Percentiles rank a stretch among this genome's conserved stretches.
phyloP scores from a whole-genome alignment of 345 rosid genomes.

The Populus pruinosa region DNA sequence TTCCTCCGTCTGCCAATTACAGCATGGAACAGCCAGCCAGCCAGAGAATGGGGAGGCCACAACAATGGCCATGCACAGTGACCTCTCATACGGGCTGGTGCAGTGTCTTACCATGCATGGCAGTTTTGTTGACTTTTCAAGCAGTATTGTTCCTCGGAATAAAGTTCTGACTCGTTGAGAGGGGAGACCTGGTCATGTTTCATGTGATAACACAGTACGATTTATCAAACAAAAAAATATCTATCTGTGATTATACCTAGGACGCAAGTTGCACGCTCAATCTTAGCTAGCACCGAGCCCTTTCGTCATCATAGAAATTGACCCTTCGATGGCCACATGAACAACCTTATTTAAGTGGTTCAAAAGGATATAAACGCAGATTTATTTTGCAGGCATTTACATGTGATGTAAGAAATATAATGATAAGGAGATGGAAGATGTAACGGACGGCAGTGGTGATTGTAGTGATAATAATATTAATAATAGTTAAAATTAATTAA shows the following conservation, averaged over 20 bases:
- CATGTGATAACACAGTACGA: not conserved
- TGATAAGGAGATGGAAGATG: too few species aligned
- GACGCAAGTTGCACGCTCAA: not conserved
- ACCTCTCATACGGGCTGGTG: not conserved
- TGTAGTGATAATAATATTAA: accelerated
- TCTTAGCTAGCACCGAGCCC: too few species aligned
- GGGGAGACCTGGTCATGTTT: not conserved
- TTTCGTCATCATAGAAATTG: too few species aligned
- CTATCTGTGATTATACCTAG: too few species aligned
- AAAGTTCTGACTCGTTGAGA: not conserved
- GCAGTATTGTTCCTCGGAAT: not conserved
- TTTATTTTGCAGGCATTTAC: too few species aligned
- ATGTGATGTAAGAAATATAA: too few species aligned
- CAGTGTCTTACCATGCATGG: too few species aligned
- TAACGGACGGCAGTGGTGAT: too few species aligned
- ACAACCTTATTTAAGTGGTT: too few species aligned
- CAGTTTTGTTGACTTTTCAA: not conserved
- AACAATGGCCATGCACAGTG: not conserved
- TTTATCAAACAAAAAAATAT: not conserved
- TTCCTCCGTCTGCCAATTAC: not conserved
- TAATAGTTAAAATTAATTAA: too few species aligned
- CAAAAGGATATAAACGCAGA: too few species aligned
- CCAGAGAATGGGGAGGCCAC: not conserved
- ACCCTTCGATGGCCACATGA: too few species aligned
- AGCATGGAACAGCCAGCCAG: not conserved